Evolutionary conservation across 2,329 filamentous ascomycete genomes (phyloP), one percentile per base, ranked within the genome.

Genomic region (Madurella mycetomatis): DNA sequence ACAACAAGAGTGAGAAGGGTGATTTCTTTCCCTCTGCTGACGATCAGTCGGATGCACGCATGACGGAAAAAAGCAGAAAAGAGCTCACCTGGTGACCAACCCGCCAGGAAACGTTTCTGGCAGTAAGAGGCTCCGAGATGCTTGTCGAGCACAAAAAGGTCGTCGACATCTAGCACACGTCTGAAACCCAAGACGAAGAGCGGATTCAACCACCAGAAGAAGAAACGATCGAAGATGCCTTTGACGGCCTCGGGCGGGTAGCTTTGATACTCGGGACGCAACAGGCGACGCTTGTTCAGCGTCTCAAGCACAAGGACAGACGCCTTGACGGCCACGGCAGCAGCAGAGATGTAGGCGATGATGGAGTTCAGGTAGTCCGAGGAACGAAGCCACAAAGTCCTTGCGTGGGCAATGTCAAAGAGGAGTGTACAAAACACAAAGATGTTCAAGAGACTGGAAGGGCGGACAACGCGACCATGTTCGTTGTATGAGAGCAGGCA

Each of bases 311-410:
- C 41, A 5, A 73, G 55, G 0, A 72, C 56, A 2, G 61, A 8
- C 1, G 57, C 47, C 59, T 71, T 73, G 18, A 63, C 32, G 0
- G 41, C 62, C 5, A 71, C 54, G 0, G 63, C 60, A 0, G 64
- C 54, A 0, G 64, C 64, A 37, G 67, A 68, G 2, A 71, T 52
- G 16, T 47, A 52, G 1, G 65, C 67, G 25, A 72, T 60, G 2
- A 51, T 30, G 9, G 42, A 32, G 34, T 44, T 48, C 2, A 45
- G 15, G 2, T 44, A n/a, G 32, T 67, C 55, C 4, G 52, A 53
- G 13, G 54, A 54, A 5, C 70, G 65, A 4, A 73, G 62, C 64
- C 68, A 72, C 1, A 70, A 61, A 0, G 71, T 72, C 30, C 72
- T 58, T 1, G 64, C 57, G 9, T 65, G 60, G 1, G 69, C 66